Conservation (phyloP, 2,329 filamentous ascomycete genomes). For the Fusarium sp. region DNA sequence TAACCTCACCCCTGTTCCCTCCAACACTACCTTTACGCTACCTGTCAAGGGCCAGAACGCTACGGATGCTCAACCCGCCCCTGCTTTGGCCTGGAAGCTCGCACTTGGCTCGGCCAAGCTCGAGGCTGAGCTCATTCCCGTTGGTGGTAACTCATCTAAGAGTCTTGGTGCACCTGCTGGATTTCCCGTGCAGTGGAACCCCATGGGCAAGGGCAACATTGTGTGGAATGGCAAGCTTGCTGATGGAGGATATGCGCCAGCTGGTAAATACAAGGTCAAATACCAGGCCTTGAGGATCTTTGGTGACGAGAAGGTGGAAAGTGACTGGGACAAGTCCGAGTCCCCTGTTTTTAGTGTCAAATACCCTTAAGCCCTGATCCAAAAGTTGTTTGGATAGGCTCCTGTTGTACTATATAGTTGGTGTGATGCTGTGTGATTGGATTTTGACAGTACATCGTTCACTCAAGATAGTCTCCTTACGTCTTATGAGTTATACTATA, state of each 20-base stretch:
- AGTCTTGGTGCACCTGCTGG: conserved; percentile 26
- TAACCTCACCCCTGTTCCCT: conserved; percentile 41
- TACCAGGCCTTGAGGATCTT: conserved; percentile 64
- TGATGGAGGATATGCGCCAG: conserved; percentile 61
- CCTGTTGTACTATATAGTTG: not conserved
- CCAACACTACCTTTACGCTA: conserved; percentile 57
- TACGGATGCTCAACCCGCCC: conserved; percentile 48
- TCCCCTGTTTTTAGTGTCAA: conserved; percentile 58
- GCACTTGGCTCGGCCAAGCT: conserved; percentile 60
- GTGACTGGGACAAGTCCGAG: conserved; percentile 62
- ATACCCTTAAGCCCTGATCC: conserved; percentile 49
- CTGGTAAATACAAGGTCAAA: conserved; percentile 63
- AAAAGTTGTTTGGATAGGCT: not conserved
- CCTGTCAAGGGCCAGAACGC: conserved; percentile 53
- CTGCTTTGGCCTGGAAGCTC: conserved; percentile 56
- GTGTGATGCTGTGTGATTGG: not conserved
- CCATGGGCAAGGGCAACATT: conserved; percentile 41
- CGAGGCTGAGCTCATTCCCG: conserved; percentile 59
- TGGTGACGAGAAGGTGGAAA: conserved; percentile 58
- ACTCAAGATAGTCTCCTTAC: conserved; percentile 1
- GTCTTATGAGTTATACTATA: conserved; percentile 6
- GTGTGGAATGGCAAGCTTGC: conserved; percentile 62
- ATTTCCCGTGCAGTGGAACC: conserved; percentile 55
- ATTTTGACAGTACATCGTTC: not conserved
- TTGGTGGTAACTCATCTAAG: conserved; percentile 37